Base-by-base conservation (phyloP, 371 early-diverging fungal species). In the Apophysomyces trapeziformis region DNA sequence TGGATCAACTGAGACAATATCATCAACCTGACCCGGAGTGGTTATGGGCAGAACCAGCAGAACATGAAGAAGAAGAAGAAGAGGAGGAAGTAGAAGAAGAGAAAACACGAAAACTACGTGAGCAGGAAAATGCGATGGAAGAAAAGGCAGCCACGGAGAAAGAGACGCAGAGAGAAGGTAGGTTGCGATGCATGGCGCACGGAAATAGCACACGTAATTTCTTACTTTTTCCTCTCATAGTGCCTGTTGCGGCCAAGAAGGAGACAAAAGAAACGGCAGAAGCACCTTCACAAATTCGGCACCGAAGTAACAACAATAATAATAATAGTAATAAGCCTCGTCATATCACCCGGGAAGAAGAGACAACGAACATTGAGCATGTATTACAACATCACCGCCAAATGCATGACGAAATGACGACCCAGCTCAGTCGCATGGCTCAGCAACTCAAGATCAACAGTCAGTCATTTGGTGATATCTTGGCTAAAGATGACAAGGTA, bases 351-450 rank as follows among this genome's bases (percentile, higher is more conserved):
- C 68, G 68, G 35, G 72, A 73, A 46, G 64, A 79, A 32, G 77
- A 80, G 38, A 75, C 78, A 21, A 65, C 65, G 0, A 75, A 78
- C 56, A 71, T 85, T 44, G 87, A 90, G 45, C 73, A 80, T 54
- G 85, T 90, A 56, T 68, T 91, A 8, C 82, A 85, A 45, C 85
- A 86, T 59, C 89, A 91, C 62, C 82, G 89, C n/a, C 77, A 81
- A 60, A 71, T 87, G 60, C 92, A 92, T 39, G 88, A 86, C 58
- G 87, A 90, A 38, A 68, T 92, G 60, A 87, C 92, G 1, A 79
- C 76, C 0, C 91, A 92, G 56, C 71, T 92, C 63, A 68, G 82
- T 35, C 68, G 71, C 16, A 89, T 92, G 90, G 89, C 92, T 0
- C 66, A 80, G 37, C 81, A 83, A 38, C 79, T 92, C 16, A 92